Evolutionary conservation across 805 yeast species (phyloP).

Genomic region (Nakazawaea anatomiae): DNA sequence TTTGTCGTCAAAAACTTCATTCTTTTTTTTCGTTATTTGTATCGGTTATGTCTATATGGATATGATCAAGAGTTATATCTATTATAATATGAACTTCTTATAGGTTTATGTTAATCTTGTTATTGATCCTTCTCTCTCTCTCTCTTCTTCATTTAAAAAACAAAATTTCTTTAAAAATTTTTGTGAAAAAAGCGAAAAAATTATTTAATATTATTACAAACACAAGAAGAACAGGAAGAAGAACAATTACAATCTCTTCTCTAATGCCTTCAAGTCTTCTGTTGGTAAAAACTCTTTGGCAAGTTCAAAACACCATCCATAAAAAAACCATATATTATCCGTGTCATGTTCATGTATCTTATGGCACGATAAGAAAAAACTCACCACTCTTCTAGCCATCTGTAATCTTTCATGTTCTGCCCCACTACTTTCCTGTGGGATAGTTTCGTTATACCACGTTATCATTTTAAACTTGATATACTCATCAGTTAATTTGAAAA

Average conservation of each 20-base stretch:
- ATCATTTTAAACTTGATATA: slow-evolving; percentile 5
- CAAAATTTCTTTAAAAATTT: not conserved
- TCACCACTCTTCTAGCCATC: slow-evolving; percentile 11
- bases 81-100: not conserved
- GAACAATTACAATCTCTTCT: not conserved
- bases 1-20: slow-evolving; percentile 97
- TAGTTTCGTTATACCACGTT: slow-evolving; percentile 10
- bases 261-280: slow-evolving; percentile 5
- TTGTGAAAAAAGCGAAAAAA: no score
- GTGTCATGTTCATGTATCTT: not conserved
- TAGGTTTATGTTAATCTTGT: not conserved
- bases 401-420: slow-evolving; percentile 5
- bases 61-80: not conserved
- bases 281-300: slow-evolving; percentile 6
- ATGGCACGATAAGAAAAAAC: slow-evolving; percentile 9
- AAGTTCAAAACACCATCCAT: slow-evolving; percentile 10
- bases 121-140: not conserved
- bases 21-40: not conserved
- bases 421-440: not conserved
- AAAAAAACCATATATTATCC: slow-evolving; percentile 9
- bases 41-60: not conserved
- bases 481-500: not conserved
- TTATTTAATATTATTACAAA: no score
- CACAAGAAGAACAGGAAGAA: not conserved
- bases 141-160: not conserved